These are phyloP conservation scores for Ligustrum vulgare DNA, from an alignment of 257 asterid species.

Conservation along the genomic window DNA sequence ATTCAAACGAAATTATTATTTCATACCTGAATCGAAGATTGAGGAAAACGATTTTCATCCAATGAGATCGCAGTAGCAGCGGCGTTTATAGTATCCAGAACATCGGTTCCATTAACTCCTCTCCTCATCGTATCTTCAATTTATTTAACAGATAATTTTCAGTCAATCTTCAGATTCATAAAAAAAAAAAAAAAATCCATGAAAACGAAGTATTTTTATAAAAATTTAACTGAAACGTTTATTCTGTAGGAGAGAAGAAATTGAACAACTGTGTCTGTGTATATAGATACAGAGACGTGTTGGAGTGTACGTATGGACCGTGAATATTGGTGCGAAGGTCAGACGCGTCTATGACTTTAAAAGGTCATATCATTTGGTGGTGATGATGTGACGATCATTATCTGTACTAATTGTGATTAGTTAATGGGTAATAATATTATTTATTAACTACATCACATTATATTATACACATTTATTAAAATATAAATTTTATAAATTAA, in stretches of 20 bases:
- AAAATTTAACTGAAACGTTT: constrained; percentile 20
- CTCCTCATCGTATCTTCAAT: constrained; percentile 46
- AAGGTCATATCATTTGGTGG: constrained; percentile 20
- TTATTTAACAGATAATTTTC: constrained; percentile 17
- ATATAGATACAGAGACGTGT: constrained; percentile 12
- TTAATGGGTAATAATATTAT: no score
- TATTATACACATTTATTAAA: no score
- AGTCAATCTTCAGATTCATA: no score
- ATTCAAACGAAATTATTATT: background rate
- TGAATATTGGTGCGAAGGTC: constrained; percentile 51
- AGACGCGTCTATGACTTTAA: constrained; percentile 78
- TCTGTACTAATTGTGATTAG: background rate
- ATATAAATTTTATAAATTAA: no score
- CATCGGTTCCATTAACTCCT: constrained; percentile 46
- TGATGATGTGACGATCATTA: constrained; percentile 30
- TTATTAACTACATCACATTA: no score
- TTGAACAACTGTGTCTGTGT: constrained; percentile 17
- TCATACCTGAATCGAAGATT: constrained; percentile 57
- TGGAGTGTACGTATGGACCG: constrained; percentile 25
- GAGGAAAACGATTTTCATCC: constrained; percentile 58
- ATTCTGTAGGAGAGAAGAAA: constrained; percentile 1
- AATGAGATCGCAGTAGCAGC: constrained; percentile 93
- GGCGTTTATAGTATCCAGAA: constrained; percentile 81
- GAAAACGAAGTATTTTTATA: background rate
- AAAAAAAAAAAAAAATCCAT: background rate